Conservation (phyloP, 768 basidiomycete genomes). For the Tubosaeta sp. region DNA sequence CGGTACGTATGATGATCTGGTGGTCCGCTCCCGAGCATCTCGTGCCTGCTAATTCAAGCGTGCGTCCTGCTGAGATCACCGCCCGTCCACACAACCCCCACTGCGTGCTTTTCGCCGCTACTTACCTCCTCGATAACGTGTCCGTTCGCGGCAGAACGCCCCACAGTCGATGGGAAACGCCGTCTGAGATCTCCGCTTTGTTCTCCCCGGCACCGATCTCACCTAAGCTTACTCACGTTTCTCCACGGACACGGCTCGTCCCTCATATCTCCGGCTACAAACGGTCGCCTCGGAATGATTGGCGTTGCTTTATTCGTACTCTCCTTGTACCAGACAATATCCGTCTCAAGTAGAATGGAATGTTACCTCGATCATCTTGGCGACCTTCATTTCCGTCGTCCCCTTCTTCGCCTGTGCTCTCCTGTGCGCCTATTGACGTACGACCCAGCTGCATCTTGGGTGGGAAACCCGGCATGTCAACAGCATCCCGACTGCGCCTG, state of each 20-base stretch:
- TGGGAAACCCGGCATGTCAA: slow-evolving; percentile 5
- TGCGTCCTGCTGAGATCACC: slow-evolving; percentile 5
- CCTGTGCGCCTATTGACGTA: slow-evolving; percentile 17
- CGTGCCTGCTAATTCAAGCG: slow-evolving; percentile 1
- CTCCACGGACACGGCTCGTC: neutral
- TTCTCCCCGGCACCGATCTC: slow-evolving; percentile 5
- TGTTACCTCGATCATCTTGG: slow-evolving; percentile 12
- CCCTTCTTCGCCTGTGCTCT: too few relatives aligned
- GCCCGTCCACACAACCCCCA: neutral
- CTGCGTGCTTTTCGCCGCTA: slow-evolving; percentile 3
- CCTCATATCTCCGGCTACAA: slow-evolving; percentile 19
- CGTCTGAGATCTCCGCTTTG: slow-evolving; percentile 18
- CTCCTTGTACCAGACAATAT: neutral
- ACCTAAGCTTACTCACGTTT: too few relatives aligned
- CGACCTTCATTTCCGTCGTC: slow-evolving; percentile 25
- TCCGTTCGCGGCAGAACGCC: slow-evolving; percentile 5
- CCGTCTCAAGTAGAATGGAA: neutral
- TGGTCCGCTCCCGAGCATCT: slow-evolving; percentile 1
- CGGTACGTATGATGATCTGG: slow-evolving; percentile 5
- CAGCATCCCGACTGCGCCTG: slow-evolving; percentile 1
- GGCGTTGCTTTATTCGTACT: slow-evolving; percentile 16
- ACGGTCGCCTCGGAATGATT: slow-evolving; percentile 5
- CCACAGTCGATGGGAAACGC: slow-evolving; percentile 12
- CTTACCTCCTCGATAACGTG: slow-evolving; percentile 4
- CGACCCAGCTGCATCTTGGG: too few relatives aligned